Evolutionary conservation across 2,329 filamentous ascomycete species (phyloP), one percentile per base, ranked within the genome.

Genomic region (Colletotrichum echinochloae): DNA sequence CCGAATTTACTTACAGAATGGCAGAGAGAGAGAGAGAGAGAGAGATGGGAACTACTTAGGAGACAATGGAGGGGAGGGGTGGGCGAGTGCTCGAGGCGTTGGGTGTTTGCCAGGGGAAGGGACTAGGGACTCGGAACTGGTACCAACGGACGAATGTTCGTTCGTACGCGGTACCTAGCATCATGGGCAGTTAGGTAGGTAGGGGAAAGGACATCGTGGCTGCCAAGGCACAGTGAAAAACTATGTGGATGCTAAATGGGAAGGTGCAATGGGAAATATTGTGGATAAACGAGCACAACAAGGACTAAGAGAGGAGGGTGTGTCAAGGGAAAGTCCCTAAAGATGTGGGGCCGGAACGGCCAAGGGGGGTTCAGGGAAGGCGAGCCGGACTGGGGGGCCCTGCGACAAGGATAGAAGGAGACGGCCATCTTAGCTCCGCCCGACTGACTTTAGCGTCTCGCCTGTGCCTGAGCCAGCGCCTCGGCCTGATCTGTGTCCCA

Each of bases 391-490:
- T 28, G 39, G n/a, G n/a, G n/a, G n/a, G 28, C 14, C 16, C n/a
- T 28, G 5, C 14, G 49, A 55, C 48, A 49, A 61, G 46, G 55
- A 23, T 60, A 28, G 41, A 63, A 39, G n/a, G 39, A 60, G 56
- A 44, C 49, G 28, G 64, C 18, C 52, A 39, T 37, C 48, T 26
- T 23, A 37, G 64, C 51, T 51, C 64, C 64, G 41, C 67, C 60
- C 41, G 61, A 41, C 26, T 54, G 37, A 46, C 66, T 41, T 70
- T 67, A 59, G 57, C 51, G 64, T 41, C 28, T 28, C 35, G 44
- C 30, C 52, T 59, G 67, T 70, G 52, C 67, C 67, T 70, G 67
- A 67, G 67, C 64, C 37, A 26, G 26, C 46, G 57, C 35, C 67
- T 49, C 5, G 0, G 0, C 0, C 23, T 41, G 67, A 37, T 39